Conservation (phyloP, 2,329 filamentous ascomycete genomes). For the Epicoccum sorghinum region DNA sequence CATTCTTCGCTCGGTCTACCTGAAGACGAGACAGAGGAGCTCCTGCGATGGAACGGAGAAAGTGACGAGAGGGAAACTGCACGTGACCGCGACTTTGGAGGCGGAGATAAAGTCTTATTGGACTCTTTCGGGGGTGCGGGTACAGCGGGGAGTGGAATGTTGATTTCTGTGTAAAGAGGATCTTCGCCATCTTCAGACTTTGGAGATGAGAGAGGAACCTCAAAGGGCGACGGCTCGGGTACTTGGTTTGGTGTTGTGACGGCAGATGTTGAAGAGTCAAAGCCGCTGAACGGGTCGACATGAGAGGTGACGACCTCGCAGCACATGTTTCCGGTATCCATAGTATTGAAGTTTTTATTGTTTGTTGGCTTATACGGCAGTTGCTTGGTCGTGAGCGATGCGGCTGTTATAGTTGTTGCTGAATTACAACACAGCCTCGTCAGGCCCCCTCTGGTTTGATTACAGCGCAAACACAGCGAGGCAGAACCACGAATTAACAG, state of each 20-base stretch:
- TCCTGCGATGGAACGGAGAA: slow-evolving; percentile 29
- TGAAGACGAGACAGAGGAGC: slow-evolving; percentile 18
- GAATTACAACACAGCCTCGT: slow-evolving; percentile 13
- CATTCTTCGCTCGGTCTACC: slow-evolving; percentile 12
- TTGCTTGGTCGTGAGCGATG: background rate
- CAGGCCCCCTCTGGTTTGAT: slow-evolving; percentile 10
- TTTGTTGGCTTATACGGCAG: too few relatives aligned
- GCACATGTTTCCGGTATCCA: slow-evolving; percentile 10
- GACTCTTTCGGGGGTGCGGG: slow-evolving; percentile 16
- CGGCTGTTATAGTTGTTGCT: background rate
- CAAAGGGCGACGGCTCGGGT: slow-evolving; percentile 2
- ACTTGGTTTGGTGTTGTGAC: slow-evolving; percentile 5
- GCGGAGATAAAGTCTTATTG: slow-evolving; percentile 10
- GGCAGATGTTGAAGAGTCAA: slow-evolving; percentile 4
- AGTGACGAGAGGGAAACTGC: slow-evolving; percentile 34
- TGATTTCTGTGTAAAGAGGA: slow-evolving; percentile 44
- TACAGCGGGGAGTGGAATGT: slow-evolving; percentile 38
- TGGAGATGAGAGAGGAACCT: background rate
- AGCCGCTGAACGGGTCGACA: slow-evolving; percentile 8
- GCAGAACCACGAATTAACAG: background rate
- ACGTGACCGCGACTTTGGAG: slow-evolving; percentile 21
- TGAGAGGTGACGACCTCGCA: slow-evolving; percentile 6
- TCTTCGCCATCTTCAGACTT: slow-evolving; percentile 26
- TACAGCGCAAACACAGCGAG: background rate
- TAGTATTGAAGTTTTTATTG: background rate